Conservation (phyloP, 768 basidiomycete species). For the Roridomyces roridus region DNA sequence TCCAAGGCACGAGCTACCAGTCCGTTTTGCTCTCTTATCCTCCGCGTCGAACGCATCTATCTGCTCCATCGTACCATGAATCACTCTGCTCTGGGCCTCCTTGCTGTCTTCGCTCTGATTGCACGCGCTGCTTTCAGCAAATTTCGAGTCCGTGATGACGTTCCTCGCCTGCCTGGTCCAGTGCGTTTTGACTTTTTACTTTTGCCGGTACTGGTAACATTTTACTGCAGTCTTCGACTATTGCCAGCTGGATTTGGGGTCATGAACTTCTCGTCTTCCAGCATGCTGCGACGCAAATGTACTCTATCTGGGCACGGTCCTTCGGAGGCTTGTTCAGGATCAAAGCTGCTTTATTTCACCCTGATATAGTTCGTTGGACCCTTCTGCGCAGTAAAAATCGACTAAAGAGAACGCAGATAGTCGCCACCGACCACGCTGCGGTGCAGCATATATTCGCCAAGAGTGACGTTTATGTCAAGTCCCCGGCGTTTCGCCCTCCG, state of each 20-base stretch:
- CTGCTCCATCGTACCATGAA: background rate
- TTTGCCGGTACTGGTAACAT: background rate
- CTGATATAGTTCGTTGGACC: conserved; percentile 38
- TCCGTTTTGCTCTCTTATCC: background rate
- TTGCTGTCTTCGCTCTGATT: conserved; percentile 12
- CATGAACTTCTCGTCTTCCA: conserved; percentile 42
- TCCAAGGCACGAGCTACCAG: background rate
- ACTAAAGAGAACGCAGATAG: conserved; percentile 30
- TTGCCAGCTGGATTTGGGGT: conserved; percentile 41
- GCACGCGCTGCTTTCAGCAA: conserved; percentile 4
- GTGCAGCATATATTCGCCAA: conserved; percentile 45
- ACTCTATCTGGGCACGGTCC: conserved; percentile 37
- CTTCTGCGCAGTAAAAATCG: too few relatives aligned
- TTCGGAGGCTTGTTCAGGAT: conserved; percentile 43
- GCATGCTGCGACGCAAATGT: conserved; percentile 38
- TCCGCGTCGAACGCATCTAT: background rate
- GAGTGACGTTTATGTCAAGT: conserved; percentile 39
- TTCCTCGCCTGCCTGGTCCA: conserved; percentile 28
- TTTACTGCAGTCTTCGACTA: conserved; percentile 20
- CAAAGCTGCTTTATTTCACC: conserved; percentile 44
- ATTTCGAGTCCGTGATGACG: conserved; percentile 6
- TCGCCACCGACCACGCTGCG: conserved; percentile 42
- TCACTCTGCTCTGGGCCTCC: conserved; percentile 1
- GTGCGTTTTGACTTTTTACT: conserved; percentile 20
- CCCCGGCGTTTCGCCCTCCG: conserved; percentile 38